phyloP scores from a whole-genome alignment of 345 rosid species.

The Mangifera indica region DNA sequence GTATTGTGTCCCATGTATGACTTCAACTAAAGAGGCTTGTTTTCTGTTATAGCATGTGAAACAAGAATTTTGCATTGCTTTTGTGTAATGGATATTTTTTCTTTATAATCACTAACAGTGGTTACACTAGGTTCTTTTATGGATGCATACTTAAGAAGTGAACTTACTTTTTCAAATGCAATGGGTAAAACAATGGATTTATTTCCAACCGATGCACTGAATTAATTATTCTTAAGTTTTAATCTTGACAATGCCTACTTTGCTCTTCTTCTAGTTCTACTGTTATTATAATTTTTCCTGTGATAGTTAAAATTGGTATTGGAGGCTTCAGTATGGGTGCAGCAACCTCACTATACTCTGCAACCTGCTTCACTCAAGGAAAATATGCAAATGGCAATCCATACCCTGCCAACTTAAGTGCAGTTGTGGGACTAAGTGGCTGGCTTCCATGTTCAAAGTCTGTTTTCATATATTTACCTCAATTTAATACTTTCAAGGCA shows the following conservation, averaged over 20 bases:
- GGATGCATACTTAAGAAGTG: not conserved
- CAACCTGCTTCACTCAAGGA: slow-evolving; percentile 64
- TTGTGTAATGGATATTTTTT: not conserved
- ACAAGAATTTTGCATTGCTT: not conserved
- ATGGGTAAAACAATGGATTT: not conserved
- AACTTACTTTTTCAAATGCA: slow-evolving; percentile 8
- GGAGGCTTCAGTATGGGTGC: slow-evolving; percentile 99
- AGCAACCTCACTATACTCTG: slow-evolving; percentile 81
- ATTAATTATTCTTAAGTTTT: not conserved
- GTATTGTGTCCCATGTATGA: not conserved
- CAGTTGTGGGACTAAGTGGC: slow-evolving; percentile 90
- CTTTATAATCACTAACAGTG: not conserved
- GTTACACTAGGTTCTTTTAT: not conserved
- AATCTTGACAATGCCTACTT: not conserved
- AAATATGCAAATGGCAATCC: slow-evolving; percentile 72
- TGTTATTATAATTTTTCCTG: slow-evolving; percentile 22
- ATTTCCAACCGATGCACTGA: not conserved
- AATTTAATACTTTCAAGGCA: slow-evolving; percentile 10
- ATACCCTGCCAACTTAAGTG: slow-evolving; percentile 70
- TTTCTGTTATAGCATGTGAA: not conserved
- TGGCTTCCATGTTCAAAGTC: slow-evolving; percentile 98
- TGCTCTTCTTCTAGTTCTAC: not conserved
- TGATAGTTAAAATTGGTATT: slow-evolving; percentile 84
- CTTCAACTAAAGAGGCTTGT: not conserved
- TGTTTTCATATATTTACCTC: slow-evolving; percentile 28